Base-by-base conservation (phyloP, 2,329 filamentous ascomycete genomes). In the Clarireedia hainanense region DNA sequence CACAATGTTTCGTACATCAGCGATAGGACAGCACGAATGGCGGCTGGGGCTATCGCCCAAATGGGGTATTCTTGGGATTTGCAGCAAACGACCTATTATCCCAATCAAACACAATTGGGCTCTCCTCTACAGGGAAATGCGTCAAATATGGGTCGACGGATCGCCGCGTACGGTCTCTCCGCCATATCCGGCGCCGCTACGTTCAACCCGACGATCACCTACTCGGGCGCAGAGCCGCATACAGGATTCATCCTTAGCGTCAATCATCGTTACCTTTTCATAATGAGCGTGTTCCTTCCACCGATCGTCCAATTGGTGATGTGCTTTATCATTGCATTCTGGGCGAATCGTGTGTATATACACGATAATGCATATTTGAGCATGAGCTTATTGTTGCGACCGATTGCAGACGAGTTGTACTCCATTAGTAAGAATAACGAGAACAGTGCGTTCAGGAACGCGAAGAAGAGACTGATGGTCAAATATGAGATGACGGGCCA, bases 241-340 rank as follows among this genome's bases (percentile, higher is more conserved):
- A 43, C 56, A 47, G 67, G 66, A 1, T 50, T 57, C 2, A 17
- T 46, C 0, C 58, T 69, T 5, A 68, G 71, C 34, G 64, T 76
- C 26, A 72, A 70, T 0, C 76, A 76, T 62, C 72, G 70, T 0
- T 72, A 74, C 56, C 75, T 73, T 58, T 73, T 75, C 1, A 75
- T 75, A 50, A 62, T 75, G 7, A 67, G 66, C 24, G 64, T 76
- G 47, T 58, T 56, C 3, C 24, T 67, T 6, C 62, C 67, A 3
- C 53, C 47, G 7, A 50, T 50, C 1, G 62, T 57, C 26, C 65
- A 68, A 48, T 49, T 64, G 12, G 3, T 64, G 0, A 64, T 68
- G 46, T 57, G 59, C 20, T 40, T 65, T n/a, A 47, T 64, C 1
- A 61, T 64, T 4, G 65, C 64, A 0, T 39, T 66, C 4, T 52